Conservation (phyloP, 2,329 filamentous ascomycete species). For the Ceratocystis eucalypticola region DNA sequence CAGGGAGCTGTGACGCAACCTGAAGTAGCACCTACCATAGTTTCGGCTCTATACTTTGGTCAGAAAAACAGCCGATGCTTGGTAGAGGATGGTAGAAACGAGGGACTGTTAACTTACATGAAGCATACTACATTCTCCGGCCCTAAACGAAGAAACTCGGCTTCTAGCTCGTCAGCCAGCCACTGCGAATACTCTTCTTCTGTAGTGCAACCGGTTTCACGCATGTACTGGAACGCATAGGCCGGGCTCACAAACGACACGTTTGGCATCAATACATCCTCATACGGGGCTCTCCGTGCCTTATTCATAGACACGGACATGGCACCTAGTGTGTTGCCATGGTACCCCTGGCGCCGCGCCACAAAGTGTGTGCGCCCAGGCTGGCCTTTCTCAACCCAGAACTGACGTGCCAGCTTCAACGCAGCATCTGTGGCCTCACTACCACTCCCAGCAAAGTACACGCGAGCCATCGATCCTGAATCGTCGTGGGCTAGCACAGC, state of each 20-base stretch:
- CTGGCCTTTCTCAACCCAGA: constrained; percentile 29
- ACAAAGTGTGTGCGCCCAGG: constrained; percentile 31
- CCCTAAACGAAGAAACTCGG: constrained; percentile 34
- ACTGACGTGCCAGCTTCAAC: constrained; percentile 37
- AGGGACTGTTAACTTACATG: not conserved
- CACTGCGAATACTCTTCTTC: constrained; percentile 30
- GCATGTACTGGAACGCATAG: constrained; percentile 21
- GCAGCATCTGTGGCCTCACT: constrained; percentile 33
- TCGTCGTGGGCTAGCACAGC: constrained; percentile 22
- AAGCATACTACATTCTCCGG: constrained; percentile 30
- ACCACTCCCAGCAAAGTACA: constrained; percentile 18
- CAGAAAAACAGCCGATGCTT: not conserved
- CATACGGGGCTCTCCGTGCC: constrained; percentile 24
- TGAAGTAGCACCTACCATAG: constrained; percentile 1
- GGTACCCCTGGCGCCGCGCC: constrained; percentile 34
- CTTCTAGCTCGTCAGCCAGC: constrained; percentile 34
- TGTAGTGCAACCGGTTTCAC: constrained; percentile 24
- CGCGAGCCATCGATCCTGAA: constrained; percentile 21
- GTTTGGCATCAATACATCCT: constrained; percentile 22
- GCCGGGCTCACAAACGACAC: constrained; percentile 8
- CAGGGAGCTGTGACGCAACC: constrained; percentile 36
- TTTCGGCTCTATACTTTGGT: constrained; percentile 31
- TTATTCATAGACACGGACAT: constrained; percentile 29
- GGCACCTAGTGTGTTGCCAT: constrained; percentile 37
- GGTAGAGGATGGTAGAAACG: not conserved